Percentiles rank a stretch among this genome's conserved stretches.
Conservation (phyloP, 208 protist species). For the Jaenimonas drosophilae region DNA sequence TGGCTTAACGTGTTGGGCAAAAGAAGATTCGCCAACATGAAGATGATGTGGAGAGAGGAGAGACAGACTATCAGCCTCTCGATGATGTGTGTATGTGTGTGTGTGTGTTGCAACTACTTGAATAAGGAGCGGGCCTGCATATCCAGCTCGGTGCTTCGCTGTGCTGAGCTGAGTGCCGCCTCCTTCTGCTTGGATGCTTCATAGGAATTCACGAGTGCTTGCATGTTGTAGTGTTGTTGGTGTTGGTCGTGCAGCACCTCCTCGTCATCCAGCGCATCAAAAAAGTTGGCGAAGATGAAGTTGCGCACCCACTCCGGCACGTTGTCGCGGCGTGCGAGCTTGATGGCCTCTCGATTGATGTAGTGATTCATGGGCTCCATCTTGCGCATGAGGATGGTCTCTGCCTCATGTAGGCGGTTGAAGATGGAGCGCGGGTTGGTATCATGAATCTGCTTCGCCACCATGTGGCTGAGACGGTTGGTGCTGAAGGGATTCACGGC, state of each 20-base stretch:
- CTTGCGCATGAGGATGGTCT: constrained; percentile 10
- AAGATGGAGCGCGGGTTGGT: constrained; percentile 5
- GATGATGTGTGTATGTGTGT: no score
- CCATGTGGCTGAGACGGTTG: constrained; percentile 43
- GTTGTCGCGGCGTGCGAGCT: constrained; percentile 32
- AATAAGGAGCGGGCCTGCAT: no score
- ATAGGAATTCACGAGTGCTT: neutral
- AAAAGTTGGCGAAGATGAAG: constrained; percentile 56
- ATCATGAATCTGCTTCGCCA: constrained; percentile 7
- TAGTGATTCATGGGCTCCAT: constrained; percentile 13
- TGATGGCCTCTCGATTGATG: constrained; percentile 16
- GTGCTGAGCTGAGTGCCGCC: neutral
- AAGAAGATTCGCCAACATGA: no score
- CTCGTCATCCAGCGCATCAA: constrained; percentile 39
- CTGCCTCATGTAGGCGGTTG: constrained; percentile 5
- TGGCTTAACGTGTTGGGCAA: no score
- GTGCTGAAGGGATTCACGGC: constrained; percentile 51
- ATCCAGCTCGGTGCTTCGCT: neutral
- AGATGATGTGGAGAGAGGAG: no score
- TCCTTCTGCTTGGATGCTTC: constrained; percentile 6
- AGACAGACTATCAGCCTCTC: no score
- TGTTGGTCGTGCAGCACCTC: neutral
- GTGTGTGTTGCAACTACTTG: no score
- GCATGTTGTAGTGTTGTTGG: neutral
- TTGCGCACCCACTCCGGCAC: constrained; percentile 32